These are phyloP conservation scores for Ceratocystis alfenasii DNA, from an alignment of 2,329 filamentous ascomycete species.

Conservation along the genomic window DNA sequence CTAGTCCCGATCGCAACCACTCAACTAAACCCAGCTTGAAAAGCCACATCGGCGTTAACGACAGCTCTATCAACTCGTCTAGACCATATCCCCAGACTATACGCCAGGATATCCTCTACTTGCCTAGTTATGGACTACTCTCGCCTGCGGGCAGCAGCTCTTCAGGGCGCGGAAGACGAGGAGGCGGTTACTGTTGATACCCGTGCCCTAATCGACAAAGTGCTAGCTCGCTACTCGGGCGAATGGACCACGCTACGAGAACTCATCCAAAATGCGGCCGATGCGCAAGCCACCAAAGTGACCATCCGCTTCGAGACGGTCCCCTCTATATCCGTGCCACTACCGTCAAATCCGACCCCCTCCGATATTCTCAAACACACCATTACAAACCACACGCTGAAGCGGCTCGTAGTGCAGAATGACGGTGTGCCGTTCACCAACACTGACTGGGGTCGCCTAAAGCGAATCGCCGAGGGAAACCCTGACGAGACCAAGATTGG, in stretches of 20 bases:
- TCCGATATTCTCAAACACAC: conserved; percentile 70
- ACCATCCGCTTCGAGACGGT: conserved; percentile 85
- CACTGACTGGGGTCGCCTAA: conserved; percentile 86
- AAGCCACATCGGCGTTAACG: not conserved
- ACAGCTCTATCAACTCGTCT: not conserved
- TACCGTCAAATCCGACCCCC: conserved; percentile 50
- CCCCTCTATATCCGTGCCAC: conserved; percentile 66
- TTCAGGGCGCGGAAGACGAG: conserved; percentile 77
- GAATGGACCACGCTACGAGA: conserved; percentile 88
- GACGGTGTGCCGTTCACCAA: conserved; percentile 78
- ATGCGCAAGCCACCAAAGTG: conserved; percentile 82
- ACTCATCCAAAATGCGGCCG: conserved; percentile 95
- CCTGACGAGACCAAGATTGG: conserved; percentile 98
- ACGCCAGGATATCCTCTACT: too few relatives aligned
- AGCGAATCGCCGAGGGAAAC: conserved; percentile 97
- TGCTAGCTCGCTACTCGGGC: conserved; percentile 87
- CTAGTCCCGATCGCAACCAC: not conserved
- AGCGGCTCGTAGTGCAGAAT: conserved; percentile 81
- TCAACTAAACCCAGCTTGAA: not conserved
- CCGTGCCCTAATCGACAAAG: conserved; percentile 91
- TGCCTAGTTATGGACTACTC: conserved; percentile 51
- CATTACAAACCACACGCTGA: conserved; percentile 72
- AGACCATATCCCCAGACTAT: too few relatives aligned
- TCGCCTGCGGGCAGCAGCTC: conserved; percentile 71
- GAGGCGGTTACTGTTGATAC: conserved; percentile 98